Percentiles rank a stretch among this genome's conserved stretches.
Conservation (phyloP, 768 basidiomycete species). For the Lactarius trivialis region DNA sequence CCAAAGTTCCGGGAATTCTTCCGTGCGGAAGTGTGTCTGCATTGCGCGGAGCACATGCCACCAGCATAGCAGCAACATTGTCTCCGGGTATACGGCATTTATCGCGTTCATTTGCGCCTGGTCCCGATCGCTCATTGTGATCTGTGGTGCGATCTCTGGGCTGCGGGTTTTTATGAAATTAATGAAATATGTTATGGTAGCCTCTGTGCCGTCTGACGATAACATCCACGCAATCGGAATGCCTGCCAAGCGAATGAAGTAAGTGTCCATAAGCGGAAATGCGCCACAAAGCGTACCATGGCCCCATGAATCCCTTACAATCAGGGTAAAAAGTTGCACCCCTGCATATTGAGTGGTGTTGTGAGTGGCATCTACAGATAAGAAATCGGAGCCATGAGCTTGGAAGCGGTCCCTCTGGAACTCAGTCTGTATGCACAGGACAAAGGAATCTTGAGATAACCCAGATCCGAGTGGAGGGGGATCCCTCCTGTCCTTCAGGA, state of each 20-base stretch:
- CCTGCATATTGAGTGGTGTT: no score
- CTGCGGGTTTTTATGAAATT: neutral
- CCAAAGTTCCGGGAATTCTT: no score
- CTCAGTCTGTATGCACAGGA: neutral
- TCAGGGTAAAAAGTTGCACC: neutral
- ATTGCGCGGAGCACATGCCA: no score
- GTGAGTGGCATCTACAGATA: neutral
- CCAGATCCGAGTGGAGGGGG: neutral
- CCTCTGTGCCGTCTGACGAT: neutral
- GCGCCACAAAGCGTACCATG: neutral
- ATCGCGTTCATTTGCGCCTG: no score
- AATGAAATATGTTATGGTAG: neutral
- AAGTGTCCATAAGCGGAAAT: neutral
- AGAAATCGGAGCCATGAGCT: neutral
- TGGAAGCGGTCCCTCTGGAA: neutral
- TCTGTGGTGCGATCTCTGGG: no score
- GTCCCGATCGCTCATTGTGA: no score
- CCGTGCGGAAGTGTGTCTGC: no score
- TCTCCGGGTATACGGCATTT: no score
- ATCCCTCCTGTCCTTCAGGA: neutral
- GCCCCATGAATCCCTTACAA: conserved; percentile 1
- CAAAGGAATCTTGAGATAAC: neutral
- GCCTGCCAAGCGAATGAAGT: neutral
- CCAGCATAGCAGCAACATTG: no score
- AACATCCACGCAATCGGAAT: neutral